Evolutionary conservation across 805 yeast genomes (phyloP).

Genomic region (Lachancea fermentati): DNA sequence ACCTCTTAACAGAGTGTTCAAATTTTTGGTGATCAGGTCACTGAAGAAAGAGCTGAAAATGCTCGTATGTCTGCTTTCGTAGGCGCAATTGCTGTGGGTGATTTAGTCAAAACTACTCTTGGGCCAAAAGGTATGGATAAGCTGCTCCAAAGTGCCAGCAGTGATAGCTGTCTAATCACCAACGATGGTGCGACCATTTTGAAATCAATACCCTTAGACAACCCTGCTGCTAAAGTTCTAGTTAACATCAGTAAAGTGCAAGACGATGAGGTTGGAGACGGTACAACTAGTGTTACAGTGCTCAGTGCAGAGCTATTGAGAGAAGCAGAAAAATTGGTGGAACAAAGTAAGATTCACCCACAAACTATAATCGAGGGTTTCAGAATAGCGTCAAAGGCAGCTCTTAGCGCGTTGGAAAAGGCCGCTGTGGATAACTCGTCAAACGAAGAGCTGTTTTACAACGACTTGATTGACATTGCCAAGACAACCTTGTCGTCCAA

Average conservation of each 20-base stretch:
- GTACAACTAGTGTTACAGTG: constrained; percentile 94
- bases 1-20: constrained; percentile 51
- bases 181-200: constrained; percentile 98
- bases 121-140: constrained; percentile 99
- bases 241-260: constrained; percentile 95
- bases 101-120: constrained; percentile 84
- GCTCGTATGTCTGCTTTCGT: constrained; percentile 97
- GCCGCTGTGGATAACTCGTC: constrained; percentile 69
- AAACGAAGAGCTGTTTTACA: constrained; percentile 54
- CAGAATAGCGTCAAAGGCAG: constrained; percentile 83
- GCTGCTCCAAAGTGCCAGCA: constrained; percentile 77
- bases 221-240: constrained; percentile 94
- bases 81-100: constrained; percentile 99
- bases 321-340: constrained; percentile 91
- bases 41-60: constrained; percentile 96
- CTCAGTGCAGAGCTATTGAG: constrained; percentile 84
- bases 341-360: constrained; percentile 84
- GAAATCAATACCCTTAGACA: constrained; percentile 89
- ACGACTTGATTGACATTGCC: constrained; percentile 81
- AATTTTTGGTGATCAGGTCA: constrained; percentile 94
- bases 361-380: constrained; percentile 96
- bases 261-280: constrained; percentile 98
- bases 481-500: constrained; percentile 91
- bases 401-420: constrained; percentile 69
- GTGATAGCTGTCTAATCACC: constrained; percentile 76